phyloP scores from a whole-genome alignment of 108 stramenopile genomes.

The Skeletonema costatum region DNA sequence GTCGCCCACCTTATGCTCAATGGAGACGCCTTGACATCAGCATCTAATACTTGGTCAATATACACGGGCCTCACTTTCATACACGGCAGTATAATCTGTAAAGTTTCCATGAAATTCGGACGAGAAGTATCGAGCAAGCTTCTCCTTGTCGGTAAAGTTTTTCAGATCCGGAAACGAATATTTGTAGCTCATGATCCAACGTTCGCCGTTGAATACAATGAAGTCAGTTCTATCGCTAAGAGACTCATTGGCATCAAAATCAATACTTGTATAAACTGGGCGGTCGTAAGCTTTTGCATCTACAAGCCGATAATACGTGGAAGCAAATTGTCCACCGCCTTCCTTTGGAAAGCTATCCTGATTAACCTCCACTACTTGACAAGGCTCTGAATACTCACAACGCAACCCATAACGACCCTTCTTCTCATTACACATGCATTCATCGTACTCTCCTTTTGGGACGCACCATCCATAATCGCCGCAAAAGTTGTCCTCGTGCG shows the following conservation, averaged over 20 bases:
- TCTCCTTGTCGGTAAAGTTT: neutral
- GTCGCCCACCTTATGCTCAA: neutral
- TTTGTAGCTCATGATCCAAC: neutral
- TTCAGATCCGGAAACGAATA: neutral
- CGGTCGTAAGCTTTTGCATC: neutral
- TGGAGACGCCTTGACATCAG: neutral
- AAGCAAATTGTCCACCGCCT: neutral
- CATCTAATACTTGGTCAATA: neutral
- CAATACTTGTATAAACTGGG: neutral
- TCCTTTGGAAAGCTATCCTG: neutral
- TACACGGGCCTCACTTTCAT: neutral
- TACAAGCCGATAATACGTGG: neutral
- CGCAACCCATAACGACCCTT: neutral
- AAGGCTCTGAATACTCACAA: neutral
- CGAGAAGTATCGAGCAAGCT: neutral
- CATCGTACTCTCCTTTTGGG: neutral
- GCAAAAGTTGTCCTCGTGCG: neutral
- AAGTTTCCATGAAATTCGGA: neutral
- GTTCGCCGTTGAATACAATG: neutral
- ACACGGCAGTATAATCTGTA: neutral
- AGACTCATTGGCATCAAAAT: neutral
- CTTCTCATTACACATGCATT: neutral
- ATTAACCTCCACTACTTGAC: neutral
- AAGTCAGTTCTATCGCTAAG: neutral
- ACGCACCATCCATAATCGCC: neutral